A percentile compares a stretch with the other conserved stretches of the same genome.
Evolutionary conservation across 2,329 filamentous ascomycete genomes (phyloP).

Genomic region (Aspergillus sp.): DNA sequence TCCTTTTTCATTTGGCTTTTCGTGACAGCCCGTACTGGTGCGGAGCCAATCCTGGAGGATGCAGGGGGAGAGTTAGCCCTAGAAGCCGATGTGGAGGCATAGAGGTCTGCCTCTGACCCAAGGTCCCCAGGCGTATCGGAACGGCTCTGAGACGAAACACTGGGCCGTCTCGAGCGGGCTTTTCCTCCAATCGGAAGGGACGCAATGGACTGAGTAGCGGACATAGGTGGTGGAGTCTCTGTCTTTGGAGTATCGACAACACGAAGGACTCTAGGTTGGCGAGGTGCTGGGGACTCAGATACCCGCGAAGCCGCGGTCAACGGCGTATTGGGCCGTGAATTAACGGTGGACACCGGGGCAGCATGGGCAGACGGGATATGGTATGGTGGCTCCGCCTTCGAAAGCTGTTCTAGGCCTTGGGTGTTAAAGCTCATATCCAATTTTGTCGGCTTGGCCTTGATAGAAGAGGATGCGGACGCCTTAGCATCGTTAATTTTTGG

Average conservation of each 20-base stretch:
- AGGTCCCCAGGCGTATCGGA: slow-evolving; percentile 62
- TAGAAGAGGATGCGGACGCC: neutral
- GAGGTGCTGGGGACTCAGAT: slow-evolving; percentile 40
- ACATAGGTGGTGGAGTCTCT: slow-evolving; percentile 39
- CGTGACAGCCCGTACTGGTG: slow-evolving; percentile 59
- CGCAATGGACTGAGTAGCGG: slow-evolving; percentile 33
- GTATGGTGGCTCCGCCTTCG: slow-evolving; percentile 25
- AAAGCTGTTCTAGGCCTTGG: slow-evolving; percentile 17
- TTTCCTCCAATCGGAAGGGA: slow-evolving; percentile 31
- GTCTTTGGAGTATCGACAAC: slow-evolving; percentile 58
- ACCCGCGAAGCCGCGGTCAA: slow-evolving; percentile 36
- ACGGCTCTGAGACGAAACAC: slow-evolving; percentile 57
- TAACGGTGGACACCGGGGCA: slow-evolving; percentile 35
- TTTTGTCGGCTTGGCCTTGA: slow-evolving; percentile 36
- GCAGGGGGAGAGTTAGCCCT: slow-evolving; percentile 59
- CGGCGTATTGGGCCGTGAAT: slow-evolving; percentile 52
- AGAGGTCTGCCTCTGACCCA: slow-evolving; percentile 58
- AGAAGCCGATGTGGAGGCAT: slow-evolving; percentile 60
- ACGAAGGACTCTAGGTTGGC: slow-evolving; percentile 54
- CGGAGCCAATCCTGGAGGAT: slow-evolving; percentile 56
- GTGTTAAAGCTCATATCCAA: slow-evolving; percentile 29
- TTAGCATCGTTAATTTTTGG: slow-evolving; percentile 10
- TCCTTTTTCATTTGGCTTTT: slow-evolving; percentile 65
- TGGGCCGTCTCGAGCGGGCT: slow-evolving; percentile 35
- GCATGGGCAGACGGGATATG: slow-evolving; percentile 25